These are phyloP conservation scores for Xylariales sp. DNA, from an alignment of 2,329 filamentous ascomycete species.

Conservation along the genomic window DNA sequence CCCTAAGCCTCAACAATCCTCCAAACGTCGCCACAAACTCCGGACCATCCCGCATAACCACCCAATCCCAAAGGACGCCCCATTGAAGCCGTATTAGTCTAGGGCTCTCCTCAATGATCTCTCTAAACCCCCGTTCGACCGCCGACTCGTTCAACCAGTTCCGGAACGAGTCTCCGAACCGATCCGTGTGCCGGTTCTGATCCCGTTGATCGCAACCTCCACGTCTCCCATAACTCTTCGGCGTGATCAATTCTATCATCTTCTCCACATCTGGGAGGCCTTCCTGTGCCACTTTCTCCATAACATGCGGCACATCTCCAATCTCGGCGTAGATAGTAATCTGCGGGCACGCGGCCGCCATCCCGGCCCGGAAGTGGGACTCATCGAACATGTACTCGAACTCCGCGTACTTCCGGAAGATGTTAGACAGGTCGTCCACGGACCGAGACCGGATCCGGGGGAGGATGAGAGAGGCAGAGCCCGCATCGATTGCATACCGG, in stretches of 20 bases:
- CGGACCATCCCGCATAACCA: constrained; percentile 38
- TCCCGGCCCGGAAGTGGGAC: constrained; percentile 32
- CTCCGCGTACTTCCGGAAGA: constrained; percentile 28
- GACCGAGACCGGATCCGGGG: constrained; percentile 38
- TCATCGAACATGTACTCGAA: constrained; percentile 43
- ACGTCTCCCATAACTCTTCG: constrained; percentile 29
- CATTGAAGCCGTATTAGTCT: constrained; percentile 32
- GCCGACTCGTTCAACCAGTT: constrained; percentile 20
- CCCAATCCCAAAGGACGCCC: constrained; percentile 41
- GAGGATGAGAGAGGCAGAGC: constrained; percentile 37
- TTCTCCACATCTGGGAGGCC: constrained; percentile 10
- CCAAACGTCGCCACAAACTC: constrained; percentile 40
- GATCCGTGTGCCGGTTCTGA: constrained; percentile 32
- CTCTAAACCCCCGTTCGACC: constrained; percentile 13
- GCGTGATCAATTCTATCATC: constrained; percentile 32
- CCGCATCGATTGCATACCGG: constrained; percentile 42
- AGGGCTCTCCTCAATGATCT: constrained; percentile 21
- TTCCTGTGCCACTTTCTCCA: constrained; percentile 21
- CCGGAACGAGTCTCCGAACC: constrained; percentile 28
- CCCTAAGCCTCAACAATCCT: constrained; percentile 36
- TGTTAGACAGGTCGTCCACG: constrained; percentile 28
- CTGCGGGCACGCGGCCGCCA: constrained; percentile 33
- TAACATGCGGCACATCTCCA: constrained; percentile 31
- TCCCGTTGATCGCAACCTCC: constrained; percentile 33
- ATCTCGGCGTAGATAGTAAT: constrained; percentile 31